Percentiles rank a stretch among this genome's conserved stretches.
Evolutionary conservation across 495 filamentous ascomycete species (phyloP).

Genomic region (Clohesyomyces aquaticus): DNA sequence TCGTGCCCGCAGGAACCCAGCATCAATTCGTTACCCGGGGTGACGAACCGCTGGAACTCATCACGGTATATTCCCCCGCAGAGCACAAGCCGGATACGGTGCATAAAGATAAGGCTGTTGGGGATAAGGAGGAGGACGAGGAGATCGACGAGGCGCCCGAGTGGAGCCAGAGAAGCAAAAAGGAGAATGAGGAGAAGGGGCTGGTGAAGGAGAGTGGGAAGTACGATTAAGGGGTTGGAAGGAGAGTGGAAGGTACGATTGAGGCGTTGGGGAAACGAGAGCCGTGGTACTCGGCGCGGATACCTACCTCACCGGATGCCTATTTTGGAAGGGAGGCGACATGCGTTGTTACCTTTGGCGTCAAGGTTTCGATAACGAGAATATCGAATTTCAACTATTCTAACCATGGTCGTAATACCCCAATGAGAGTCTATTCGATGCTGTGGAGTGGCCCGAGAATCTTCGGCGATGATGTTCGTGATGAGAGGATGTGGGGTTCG

Average conservation of each 20-base stretch:
- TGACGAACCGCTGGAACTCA: constrained; percentile 56
- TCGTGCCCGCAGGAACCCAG: constrained; percentile 67
- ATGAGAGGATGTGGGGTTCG: background rate
- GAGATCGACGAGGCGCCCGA: constrained; percentile 64
- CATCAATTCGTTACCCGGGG: constrained; percentile 70
- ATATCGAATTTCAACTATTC: too few relatives aligned
- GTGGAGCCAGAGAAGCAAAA: constrained; percentile 60
- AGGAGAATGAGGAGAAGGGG: constrained; percentile 60
- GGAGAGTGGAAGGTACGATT: background rate
- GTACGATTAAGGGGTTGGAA: constrained; percentile 35
- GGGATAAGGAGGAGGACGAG: constrained; percentile 62
- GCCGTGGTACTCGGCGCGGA: background rate
- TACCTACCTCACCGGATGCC: too few relatives aligned
- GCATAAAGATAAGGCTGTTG: constrained; percentile 65
- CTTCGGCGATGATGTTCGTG: too few relatives aligned
- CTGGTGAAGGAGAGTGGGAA: constrained; percentile 53
- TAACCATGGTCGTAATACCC: too few relatives aligned
- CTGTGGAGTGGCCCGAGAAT: too few relatives aligned
- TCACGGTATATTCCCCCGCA: constrained; percentile 66
- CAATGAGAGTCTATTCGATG: too few relatives aligned
- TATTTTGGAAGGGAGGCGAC: too few relatives aligned
- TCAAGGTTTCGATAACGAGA: too few relatives aligned
- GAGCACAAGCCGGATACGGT: constrained; percentile 62
- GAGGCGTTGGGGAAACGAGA: background rate
- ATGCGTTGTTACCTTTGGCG: too few relatives aligned